phyloP scores from a whole-genome alignment of 176 grass and related monocot genomes.

The Bromus sterilis region DNA sequence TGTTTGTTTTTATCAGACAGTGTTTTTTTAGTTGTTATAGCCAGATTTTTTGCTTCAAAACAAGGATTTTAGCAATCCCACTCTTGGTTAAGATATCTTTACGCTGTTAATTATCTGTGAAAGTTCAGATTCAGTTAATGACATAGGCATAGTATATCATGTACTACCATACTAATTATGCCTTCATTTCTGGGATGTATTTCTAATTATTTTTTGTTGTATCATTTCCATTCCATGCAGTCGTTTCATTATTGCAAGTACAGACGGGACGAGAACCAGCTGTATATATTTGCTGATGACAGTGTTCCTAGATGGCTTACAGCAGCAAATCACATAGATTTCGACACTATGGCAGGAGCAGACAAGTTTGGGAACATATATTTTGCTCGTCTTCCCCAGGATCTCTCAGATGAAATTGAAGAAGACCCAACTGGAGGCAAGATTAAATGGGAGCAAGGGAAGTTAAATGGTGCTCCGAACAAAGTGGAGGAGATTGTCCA shows the following conservation, averaged over 20 bases:
- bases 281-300: constrained; percentile 97
- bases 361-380: constrained; percentile 99
- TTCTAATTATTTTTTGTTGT: constrained; percentile 36
- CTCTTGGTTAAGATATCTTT: neutral
- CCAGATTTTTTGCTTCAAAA: neutral
- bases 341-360: constrained; percentile 94
- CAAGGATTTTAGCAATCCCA: neutral
- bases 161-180: neutral
- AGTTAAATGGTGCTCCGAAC: constrained; percentile 92
- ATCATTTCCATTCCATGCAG: constrained; percentile 39
- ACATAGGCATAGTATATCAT: neutral
- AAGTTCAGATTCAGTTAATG: neutral
- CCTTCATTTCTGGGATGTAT: neutral
- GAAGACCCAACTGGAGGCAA: constrained; percentile 96
- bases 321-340: constrained; percentile 95
- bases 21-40: neutral
- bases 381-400: constrained; percentile 89
- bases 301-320: constrained; percentile 92
- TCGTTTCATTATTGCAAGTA: constrained; percentile 99
- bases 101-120: neutral
- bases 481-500: constrained; percentile 99
- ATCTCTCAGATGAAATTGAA: constrained; percentile 97
- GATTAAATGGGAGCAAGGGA: constrained; percentile 98
- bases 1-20: neutral
- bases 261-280: constrained; percentile 92